Percentiles rank a stretch among this genome's conserved stretches.
phyloP scores from a whole-genome alignment of 2,329 filamentous ascomycete species.

The Cryphonectria japonica region DNA sequence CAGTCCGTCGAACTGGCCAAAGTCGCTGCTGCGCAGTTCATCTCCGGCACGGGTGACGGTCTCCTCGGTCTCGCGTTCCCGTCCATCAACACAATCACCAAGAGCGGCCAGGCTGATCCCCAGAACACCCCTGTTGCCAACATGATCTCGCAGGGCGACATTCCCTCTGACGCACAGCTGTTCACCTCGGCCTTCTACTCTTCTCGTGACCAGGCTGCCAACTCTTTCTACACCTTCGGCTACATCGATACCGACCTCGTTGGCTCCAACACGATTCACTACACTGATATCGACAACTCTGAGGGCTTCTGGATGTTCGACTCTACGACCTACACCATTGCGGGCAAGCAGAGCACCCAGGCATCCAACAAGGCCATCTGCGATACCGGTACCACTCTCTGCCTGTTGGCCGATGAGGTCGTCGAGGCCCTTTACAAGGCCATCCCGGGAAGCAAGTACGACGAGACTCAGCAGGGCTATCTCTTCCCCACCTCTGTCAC shows the following conservation, averaged over 20 bases:
- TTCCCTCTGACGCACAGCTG: constrained; percentile 56
- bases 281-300: constrained; percentile 64
- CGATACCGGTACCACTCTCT: constrained; percentile 73
- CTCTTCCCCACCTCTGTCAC: constrained; percentile 61
- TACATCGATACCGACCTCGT: constrained; percentile 69
- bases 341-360: constrained; percentile 55
- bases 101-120: constrained; percentile 45
- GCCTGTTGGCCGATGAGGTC: constrained; percentile 63
- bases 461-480: constrained; percentile 62
- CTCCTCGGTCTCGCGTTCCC: constrained; percentile 69
- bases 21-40: constrained; percentile 61
- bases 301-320: constrained; percentile 71
- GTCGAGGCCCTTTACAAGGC: constrained; percentile 65
- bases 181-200: constrained; percentile 69
- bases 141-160: constrained; percentile 58
- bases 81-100: constrained; percentile 63
- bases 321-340: constrained; percentile 60
- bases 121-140: constrained; percentile 69
- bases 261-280: constrained; percentile 58
- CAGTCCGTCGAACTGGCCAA: constrained; percentile 70
- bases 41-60: constrained; percentile 61
- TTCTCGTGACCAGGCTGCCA: constrained; percentile 51
- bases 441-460: constrained; percentile 64
- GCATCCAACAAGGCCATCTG: constrained; percentile 67
- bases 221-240: constrained; percentile 74